These are phyloP conservation scores for Leccinum sublutescens DNA, from an alignment of 768 basidiomycete species.

Conservation along the genomic window DNA sequence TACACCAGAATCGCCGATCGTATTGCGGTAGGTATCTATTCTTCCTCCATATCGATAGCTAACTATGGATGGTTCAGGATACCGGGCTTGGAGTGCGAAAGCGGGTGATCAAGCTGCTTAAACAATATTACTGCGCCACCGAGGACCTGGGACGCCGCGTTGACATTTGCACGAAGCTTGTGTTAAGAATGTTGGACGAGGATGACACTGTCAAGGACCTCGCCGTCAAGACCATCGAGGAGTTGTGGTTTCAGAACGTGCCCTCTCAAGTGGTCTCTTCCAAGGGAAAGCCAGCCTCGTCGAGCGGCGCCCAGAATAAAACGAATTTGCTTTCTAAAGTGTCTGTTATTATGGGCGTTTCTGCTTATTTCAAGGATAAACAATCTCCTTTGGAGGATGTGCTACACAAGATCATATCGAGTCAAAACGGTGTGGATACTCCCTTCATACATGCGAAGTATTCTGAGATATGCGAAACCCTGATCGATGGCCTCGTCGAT, in stretches of 20 bases:
- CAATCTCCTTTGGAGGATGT: slow-evolving; percentile 84
- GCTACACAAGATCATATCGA: slow-evolving; percentile 76
- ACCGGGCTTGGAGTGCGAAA: slow-evolving; percentile 92
- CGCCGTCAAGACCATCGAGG: slow-evolving; percentile 85
- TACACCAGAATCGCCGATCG: slow-evolving; percentile 86
- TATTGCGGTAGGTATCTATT: slow-evolving; percentile 64
- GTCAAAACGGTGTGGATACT: slow-evolving; percentile 60
- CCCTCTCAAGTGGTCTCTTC: slow-evolving; percentile 31
- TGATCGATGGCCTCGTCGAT: slow-evolving; percentile 90
- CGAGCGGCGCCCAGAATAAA: slow-evolving; percentile 46
- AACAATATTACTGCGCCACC: slow-evolving; percentile 71
- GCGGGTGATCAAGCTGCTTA: slow-evolving; percentile 92
- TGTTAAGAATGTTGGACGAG: slow-evolving; percentile 85
- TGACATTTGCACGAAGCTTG: slow-evolving; percentile 81
- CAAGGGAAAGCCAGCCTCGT: slow-evolving; percentile 37
- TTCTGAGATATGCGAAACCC: slow-evolving; percentile 73
- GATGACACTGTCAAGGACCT: slow-evolving; percentile 95
- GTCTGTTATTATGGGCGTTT: slow-evolving; percentile 80
- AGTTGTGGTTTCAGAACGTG: slow-evolving; percentile 75
- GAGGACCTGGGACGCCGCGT: slow-evolving; percentile 57
- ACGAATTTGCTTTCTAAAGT: slow-evolving; percentile 61
- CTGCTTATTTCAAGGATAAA: slow-evolving; percentile 77
- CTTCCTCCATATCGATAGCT: not conserved
- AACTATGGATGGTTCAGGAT: slow-evolving; percentile 53
- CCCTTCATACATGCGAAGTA: slow-evolving; percentile 63